These are phyloP conservation scores for Quercus rubra DNA, from an alignment of 306 rosid genomes.

Conservation along the genomic window DNA sequence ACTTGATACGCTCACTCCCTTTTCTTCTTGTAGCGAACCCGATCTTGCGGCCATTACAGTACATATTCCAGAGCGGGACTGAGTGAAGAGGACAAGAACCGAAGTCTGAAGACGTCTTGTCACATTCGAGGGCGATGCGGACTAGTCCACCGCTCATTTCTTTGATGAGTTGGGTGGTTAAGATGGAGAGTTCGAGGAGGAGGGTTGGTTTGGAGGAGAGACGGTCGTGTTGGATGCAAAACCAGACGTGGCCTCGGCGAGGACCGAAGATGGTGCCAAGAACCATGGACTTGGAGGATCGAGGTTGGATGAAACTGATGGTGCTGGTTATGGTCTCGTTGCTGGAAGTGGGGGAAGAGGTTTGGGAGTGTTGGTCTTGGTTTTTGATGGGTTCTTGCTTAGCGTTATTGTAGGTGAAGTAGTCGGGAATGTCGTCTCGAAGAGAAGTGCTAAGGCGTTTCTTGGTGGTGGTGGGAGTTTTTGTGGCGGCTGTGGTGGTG, in stretches of 20 bases:
- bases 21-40: slow-evolving; percentile 67
- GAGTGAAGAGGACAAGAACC: slow-evolving; percentile 54
- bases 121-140: slow-evolving; percentile 74
- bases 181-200: slow-evolving; percentile 72
- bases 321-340: neutral
- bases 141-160: slow-evolving; percentile 84
- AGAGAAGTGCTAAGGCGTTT: slow-evolving; percentile 68
- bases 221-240: slow-evolving; percentile 75
- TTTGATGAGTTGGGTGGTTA: slow-evolving; percentile 67
- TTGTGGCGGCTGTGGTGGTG: slow-evolving; percentile 1
- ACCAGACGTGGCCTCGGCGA: slow-evolving; percentile 85
- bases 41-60: slow-evolving; percentile 62
- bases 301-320: slow-evolving; percentile 22
- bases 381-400: slow-evolving; percentile 21
- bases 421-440: slow-evolving; percentile 29
- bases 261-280: slow-evolving; percentile 85
- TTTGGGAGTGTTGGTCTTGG: slow-evolving; percentile 37
- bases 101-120: slow-evolving; percentile 26
- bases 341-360: slow-evolving; percentile 37
- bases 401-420: neutral
- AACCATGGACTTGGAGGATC: slow-evolving; percentile 72
- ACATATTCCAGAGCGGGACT: slow-evolving; percentile 66
- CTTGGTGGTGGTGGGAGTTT: slow-evolving; percentile 32
- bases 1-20: slow-evolving; percentile 43
- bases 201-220: slow-evolving; percentile 55